Base-by-base conservation (phyloP, 2,329 filamentous ascomycete species). In the Colletotrichum limetticola region DNA sequence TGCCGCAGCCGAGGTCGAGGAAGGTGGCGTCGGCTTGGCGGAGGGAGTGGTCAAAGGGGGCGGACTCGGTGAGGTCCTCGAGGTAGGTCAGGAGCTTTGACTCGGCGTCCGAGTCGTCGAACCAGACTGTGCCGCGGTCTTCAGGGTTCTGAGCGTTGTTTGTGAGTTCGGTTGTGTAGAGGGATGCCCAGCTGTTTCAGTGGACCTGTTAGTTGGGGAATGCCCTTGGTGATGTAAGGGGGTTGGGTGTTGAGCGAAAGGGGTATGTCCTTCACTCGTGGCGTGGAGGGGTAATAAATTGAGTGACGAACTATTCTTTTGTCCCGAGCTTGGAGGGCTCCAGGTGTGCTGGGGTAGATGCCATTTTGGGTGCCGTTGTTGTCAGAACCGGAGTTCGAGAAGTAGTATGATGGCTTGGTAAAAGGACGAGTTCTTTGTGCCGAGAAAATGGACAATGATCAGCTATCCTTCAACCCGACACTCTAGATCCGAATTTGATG, bases 61-160 rank as follows among this genome's bases (percentile, higher is more conserved):
- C 75, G 49, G 72, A 72, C 53, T 75, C 75, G 35, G 65, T 65
- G 11, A 68, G 52, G 30, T 65, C 69, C n/a, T 76, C 74, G 80
- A 97, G 88, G 80, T 93, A 95, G 11, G 85, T 82, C 28, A 97
- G 83, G 72, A 97, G 91, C 79, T 95, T 95, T 74, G 91, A 87
- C 79, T 98, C 94, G 74, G 97, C 97, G 79, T 93, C 91, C 37
- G 95, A 94, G 84, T 98, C 97, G 81, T 95, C 93, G 88, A 99
- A 99, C 97, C 97, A 99, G 78, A 97, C 91, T 35, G 95, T 97
- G 76, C 96, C 96, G 72, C 93, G 93, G 85, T 98, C 94, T 69
- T 89, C 83, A 11, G 94, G 91, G 83, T 97, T 91, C 74, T 89
- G 82, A 66, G 89, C 84, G 82, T 95, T 90, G 84, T 97, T 96